Evolutionary conservation across 2,329 filamentous ascomycete genomes (phyloP).

Genomic region (Cladobotryum mycophilum): DNA sequence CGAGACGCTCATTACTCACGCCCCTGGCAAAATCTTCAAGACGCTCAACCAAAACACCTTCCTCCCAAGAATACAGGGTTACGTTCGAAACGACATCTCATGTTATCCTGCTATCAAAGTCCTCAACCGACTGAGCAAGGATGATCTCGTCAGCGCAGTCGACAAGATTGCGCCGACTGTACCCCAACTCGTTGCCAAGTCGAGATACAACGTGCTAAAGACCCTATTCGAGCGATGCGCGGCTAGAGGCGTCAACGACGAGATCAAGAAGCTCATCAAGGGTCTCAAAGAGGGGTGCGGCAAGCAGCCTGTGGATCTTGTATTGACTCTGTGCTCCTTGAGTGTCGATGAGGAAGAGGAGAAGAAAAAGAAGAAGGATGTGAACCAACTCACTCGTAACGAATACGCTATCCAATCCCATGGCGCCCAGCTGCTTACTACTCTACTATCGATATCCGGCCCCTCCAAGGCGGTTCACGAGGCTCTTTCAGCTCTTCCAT

Average conservation of each 20-base stretch:
- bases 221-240: constrained; percentile 77
- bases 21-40: constrained; percentile 88
- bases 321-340: constrained; percentile 45
- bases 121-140: constrained; percentile 76
- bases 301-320: constrained; percentile 39
- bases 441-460: constrained; percentile 71
- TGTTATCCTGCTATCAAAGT: constrained; percentile 80
- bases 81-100: constrained; percentile 85
- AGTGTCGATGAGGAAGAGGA: constrained; percentile 27
- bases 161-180: constrained; percentile 68
- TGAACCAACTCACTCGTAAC: constrained; percentile 45
- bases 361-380: constrained; percentile 30
- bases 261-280: constrained; percentile 42
- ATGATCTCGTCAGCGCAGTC: constrained; percentile 71
- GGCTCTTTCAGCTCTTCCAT: constrained; percentile 55
- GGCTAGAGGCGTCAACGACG: constrained; percentile 54
- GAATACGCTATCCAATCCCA: constrained; percentile 55
- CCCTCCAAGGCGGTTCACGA: constrained; percentile 67
- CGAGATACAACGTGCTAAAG: constrained; percentile 72
- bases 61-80: constrained; percentile 68
- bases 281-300: constrained; percentile 44
- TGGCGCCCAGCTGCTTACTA: constrained; percentile 72
- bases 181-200: constrained; percentile 64
- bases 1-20: constrained; percentile 74
- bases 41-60: constrained; percentile 75